Evolutionary conservation across 768 basidiomycete genomes (phyloP), one percentile per base, ranked within the genome.

Genomic region (Xerocomus potaroensis): DNA sequence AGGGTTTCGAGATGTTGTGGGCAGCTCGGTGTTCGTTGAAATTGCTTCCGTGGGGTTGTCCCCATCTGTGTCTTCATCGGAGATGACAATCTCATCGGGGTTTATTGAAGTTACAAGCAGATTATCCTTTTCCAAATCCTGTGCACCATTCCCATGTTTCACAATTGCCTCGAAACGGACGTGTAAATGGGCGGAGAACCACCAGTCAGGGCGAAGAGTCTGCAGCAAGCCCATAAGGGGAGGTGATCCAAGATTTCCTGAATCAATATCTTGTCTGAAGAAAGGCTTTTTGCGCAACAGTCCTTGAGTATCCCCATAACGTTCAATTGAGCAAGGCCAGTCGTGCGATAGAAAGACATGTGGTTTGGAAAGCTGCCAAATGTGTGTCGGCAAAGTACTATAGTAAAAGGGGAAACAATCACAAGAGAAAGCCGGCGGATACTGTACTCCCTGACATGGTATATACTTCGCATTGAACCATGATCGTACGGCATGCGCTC

Each of bases 141-240:
- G 51, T 24, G 51, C 40, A n/a, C 38, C 27, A 34, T 4, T 30
- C n/a, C 54, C 60, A 32, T 87, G 83, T 3, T 63, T 55, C 8
- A 85, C 77, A 0, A 69, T 64, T 3, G 91, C 94, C 49, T 91
- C 84, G 57, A 87, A 97, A 41, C 86, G 83, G 39, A 84, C 81
- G 59, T 97, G 95, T 41, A 97, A 59, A 67, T 97, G 95, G 0
- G 92, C 94, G 4, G 90, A 68, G 64, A 96, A 96, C 95, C 94
- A 98, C 80, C 90, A 86, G 37, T 74, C 58, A 0, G 94, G 94
- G 57, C 79, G 74, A 26, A 96, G 72, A 21, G 74, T 83, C 26
- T 69, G 71, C 19, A 98, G 67, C 1, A 97, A 72, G 11, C 80
- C 80, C 75, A 87, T 83, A 29, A 95, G 69, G 7, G 92, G 93